Evolutionary conservation across 768 basidiomycete genomes (phyloP), one percentile per base, ranked within the genome.

Genomic region (Leccinellum rugosiceps): DNA sequence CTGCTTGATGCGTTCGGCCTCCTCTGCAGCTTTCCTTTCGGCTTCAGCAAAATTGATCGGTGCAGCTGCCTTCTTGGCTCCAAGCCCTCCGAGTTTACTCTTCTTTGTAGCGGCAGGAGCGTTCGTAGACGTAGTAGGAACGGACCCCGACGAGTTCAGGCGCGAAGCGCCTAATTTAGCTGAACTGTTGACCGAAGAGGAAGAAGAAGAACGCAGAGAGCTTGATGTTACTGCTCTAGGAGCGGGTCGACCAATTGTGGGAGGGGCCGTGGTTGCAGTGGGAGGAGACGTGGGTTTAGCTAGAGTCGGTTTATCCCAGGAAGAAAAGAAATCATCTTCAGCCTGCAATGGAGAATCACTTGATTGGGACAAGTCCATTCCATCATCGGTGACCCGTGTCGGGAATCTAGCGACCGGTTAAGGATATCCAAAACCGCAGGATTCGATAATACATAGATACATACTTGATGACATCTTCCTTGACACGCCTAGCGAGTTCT

Each of bases 301-400:
- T 7, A 82, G 81, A 32, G 72, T 19, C 1, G 92, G 88, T 70
- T 96, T 96, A 61, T 95, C 94, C 95, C 96, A 98, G 26, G 92
- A 90, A 48, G 92, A 86, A 76, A 98, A 99, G 75, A 99, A 99
- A 70, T 98, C 95, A 9, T 97, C 95, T 52, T 93, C 93, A 0
- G 76, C 75, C 45, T 80, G 78, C 58, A 70, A 69, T 54, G 74
- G 77, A 30, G 65, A 73, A n/a, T 80, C 69, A 9, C 78, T 44
- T 4, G 76, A 59, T 44, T 75, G 64, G 7, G 74, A 54, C 3
- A 75, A 69, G 23, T 85, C 87, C 53, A 85, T 76, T n/a, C 94
- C 94, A 25, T 97, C 95, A n/a, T 95, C 80, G 50, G 83, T 75
- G 53, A 94, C 86, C 15, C 88, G 84, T 25, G 81, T 76, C 0